Conservation (phyloP, 139 green algal genomes). For the Tetraselmis striata region DNA sequence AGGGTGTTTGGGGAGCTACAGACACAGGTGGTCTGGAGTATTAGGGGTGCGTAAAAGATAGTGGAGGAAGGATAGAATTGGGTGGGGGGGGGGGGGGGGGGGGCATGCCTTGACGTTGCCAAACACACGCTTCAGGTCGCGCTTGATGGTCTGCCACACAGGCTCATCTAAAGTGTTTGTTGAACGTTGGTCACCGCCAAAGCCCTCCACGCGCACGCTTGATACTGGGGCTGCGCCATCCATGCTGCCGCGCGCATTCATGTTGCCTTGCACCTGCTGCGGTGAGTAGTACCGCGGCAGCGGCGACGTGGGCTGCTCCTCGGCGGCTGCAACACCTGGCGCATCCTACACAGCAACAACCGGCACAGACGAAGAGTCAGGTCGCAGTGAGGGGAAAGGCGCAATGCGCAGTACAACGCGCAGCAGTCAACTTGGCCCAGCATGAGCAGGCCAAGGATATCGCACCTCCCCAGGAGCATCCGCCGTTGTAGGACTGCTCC, state of each 20-base stretch:
- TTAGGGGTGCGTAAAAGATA: no score
- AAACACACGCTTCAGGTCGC: conserved; percentile 82
- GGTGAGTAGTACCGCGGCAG: not conserved
- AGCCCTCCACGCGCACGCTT: not conserved
- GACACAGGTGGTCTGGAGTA: no score
- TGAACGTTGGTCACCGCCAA: not conserved
- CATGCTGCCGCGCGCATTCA: no score
- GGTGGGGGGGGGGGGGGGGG: not conserved
- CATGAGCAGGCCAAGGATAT: no score
- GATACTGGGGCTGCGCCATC: no score
- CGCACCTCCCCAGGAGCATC: no score
- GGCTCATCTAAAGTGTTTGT: conserved; percentile 88
- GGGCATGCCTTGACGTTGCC: conserved; percentile 61
- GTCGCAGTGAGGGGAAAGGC: no score
- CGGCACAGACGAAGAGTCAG: no score
- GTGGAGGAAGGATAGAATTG: conserved; percentile 76
- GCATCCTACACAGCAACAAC: conserved; percentile 4
- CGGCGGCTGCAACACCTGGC: not conserved
- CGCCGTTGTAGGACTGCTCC: no score
- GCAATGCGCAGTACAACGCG: no score
- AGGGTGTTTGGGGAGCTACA: no score
- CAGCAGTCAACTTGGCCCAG: no score
- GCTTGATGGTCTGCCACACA: conserved; percentile 75
- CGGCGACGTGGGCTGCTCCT: not conserved
- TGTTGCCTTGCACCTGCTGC: not conserved